These are phyloP conservation scores for Lablab purpureus DNA, from an alignment of 306 rosid species.

Conservation along the genomic window DNA sequence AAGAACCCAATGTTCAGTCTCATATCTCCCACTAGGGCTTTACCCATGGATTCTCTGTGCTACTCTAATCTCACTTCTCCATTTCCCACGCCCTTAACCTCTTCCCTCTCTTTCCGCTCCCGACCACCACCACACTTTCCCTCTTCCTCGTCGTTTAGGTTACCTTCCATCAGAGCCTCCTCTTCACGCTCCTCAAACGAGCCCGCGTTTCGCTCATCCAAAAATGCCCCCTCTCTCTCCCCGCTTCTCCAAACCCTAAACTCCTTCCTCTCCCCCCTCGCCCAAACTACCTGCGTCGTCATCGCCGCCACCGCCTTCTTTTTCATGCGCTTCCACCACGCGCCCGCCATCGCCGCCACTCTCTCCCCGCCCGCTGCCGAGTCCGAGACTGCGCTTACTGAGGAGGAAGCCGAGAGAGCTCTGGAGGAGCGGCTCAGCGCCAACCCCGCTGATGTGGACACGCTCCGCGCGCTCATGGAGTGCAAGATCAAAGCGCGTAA, in stretches of 20 bases:
- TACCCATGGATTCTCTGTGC: slow-evolving; percentile 64
- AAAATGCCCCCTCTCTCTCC: not conserved
- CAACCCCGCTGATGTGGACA: slow-evolving; percentile 63
- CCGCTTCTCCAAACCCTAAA: slow-evolving; percentile 56
- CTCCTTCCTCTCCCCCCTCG: slow-evolving; percentile 52
- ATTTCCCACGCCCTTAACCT: slow-evolving; percentile 49
- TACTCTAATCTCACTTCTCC: slow-evolving; percentile 56
- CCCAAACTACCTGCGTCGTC: slow-evolving; percentile 66
- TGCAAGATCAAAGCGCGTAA: slow-evolving; percentile 62
- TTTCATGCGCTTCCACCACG: slow-evolving; percentile 66
- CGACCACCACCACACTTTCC: slow-evolving; percentile 30
- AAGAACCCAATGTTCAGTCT: not conserved
- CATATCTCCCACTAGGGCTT: not conserved
- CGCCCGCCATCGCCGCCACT: slow-evolving; percentile 68
- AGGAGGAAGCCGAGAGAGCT: slow-evolving; percentile 54
- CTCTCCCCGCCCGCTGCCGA: slow-evolving; percentile 49
- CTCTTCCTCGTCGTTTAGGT: slow-evolving; percentile 44
- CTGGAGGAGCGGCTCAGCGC: slow-evolving; percentile 57
- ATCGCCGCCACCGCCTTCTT: slow-evolving; percentile 78
- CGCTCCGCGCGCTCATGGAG: slow-evolving; percentile 81
- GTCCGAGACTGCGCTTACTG: slow-evolving; percentile 41
- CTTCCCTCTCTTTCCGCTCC: slow-evolving; percentile 53
- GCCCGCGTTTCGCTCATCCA: slow-evolving; percentile 36
- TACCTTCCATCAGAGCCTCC: slow-evolving; percentile 48
- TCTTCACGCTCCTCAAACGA: slow-evolving; percentile 37